Percentiles rank a stretch among this genome's conserved stretches.
Evolutionary conservation across 495 filamentous ascomycete genomes (phyloP).

Genomic region (Lasiosphaeria hispida): DNA sequence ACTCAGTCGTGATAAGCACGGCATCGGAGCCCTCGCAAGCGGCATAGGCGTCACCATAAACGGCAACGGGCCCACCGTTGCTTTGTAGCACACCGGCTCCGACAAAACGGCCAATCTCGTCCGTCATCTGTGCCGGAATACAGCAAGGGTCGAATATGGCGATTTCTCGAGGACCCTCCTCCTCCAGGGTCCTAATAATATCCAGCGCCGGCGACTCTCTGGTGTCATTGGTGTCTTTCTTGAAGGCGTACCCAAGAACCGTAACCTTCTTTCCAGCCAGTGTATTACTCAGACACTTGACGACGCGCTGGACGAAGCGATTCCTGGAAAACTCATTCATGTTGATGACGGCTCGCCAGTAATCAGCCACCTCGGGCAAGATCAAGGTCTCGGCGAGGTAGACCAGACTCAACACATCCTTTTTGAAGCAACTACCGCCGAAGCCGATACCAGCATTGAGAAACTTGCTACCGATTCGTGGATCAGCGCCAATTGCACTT

Average conservation of each 20-base stretch:
- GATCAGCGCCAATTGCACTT: slow-evolving; percentile 63
- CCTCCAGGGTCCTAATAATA: slow-evolving; percentile 59
- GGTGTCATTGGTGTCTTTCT: slow-evolving; percentile 75
- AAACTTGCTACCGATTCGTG: slow-evolving; percentile 68
- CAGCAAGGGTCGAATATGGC: slow-evolving; percentile 73
- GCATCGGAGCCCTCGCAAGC: slow-evolving; percentile 54
- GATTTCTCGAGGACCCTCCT: slow-evolving; percentile 59
- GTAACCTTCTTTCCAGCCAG: slow-evolving; percentile 69
- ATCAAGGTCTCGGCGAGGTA: slow-evolving; percentile 71
- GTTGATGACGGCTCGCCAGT: slow-evolving; percentile 69
- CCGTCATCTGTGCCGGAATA: slow-evolving; percentile 34
- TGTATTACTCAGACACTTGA: slow-evolving; percentile 63
- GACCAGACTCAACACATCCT: slow-evolving; percentile 71
- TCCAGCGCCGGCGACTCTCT: slow-evolving; percentile 67
- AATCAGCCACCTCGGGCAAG: slow-evolving; percentile 69
- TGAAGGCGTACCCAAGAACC: slow-evolving; percentile 74
- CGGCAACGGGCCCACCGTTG: slow-evolving; percentile 34
- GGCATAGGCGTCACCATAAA: slow-evolving; percentile 47
- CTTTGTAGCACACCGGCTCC: slow-evolving; percentile 29
- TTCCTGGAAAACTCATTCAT: slow-evolving; percentile 75
- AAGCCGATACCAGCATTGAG: slow-evolving; percentile 76
- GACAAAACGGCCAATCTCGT: slow-evolving; percentile 41
- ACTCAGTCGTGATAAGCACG: slow-evolving; percentile 62
- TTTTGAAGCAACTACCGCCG: slow-evolving; percentile 77
- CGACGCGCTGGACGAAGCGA: slow-evolving; percentile 61